phyloP scores from a whole-genome alignment of 192 early-diverging fungal genomes.

The Linnemannia elongata region DNA sequence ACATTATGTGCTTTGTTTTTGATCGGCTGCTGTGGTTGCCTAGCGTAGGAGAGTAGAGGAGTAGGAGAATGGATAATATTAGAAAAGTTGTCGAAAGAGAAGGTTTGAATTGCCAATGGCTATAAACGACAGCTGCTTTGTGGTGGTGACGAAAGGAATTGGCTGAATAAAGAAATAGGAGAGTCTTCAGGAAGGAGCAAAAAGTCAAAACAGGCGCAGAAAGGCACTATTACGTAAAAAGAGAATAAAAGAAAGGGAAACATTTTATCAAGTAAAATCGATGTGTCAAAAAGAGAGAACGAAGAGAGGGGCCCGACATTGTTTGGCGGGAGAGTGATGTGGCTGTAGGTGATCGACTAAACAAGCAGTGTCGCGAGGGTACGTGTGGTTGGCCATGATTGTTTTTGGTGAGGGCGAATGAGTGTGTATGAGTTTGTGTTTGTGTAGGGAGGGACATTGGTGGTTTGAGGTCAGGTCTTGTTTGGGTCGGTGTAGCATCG shows the following conservation, averaged over 20 bases:
- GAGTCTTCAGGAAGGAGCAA: background rate
- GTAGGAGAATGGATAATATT: background rate
- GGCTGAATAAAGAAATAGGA: background rate
- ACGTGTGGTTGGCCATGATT: background rate
- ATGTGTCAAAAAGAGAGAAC: background rate
- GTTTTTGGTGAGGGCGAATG: background rate
- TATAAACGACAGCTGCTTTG: background rate
- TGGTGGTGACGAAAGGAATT: background rate
- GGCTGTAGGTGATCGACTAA: background rate
- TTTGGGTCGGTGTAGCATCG: background rate
- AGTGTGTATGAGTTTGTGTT: background rate
- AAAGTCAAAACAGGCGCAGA: background rate
- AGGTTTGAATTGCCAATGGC: background rate
- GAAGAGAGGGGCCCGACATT: background rate
- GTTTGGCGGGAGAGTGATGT: background rate
- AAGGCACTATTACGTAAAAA: background rate
- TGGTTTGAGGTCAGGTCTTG: background rate
- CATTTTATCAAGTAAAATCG: background rate
- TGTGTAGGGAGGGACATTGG: background rate
- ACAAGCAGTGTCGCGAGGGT: background rate
- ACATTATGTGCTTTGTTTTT: background rate
- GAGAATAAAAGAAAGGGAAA: background rate
- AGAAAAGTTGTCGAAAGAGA: too few relatives aligned
- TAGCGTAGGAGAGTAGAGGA: background rate
- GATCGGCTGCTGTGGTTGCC: background rate